Percentiles rank a stretch among this genome's conserved stretches.
Evolutionary conservation across 2,329 filamentous ascomycete genomes (phyloP).

Genomic region (Fusarium nematophilum): DNA sequence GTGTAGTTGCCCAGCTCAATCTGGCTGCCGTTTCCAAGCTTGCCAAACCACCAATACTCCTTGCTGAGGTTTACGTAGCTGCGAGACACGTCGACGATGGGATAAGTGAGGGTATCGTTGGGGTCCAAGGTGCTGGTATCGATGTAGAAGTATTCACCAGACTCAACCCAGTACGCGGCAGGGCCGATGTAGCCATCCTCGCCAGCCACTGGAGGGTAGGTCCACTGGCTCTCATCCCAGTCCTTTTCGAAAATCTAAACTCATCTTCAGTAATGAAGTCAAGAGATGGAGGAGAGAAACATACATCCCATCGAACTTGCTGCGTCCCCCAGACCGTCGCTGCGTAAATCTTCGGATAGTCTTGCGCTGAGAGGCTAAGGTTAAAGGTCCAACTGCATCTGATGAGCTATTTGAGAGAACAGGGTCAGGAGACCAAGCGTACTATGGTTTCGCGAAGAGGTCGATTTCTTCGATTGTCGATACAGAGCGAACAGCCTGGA

Average conservation of each 20-base stretch:
- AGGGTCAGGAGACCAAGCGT: neutral
- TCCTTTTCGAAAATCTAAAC: constrained; percentile 37
- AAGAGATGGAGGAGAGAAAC: neutral
- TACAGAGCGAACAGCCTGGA: neutral
- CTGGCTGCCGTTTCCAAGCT: constrained; percentile 40
- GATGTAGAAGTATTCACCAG: constrained; percentile 19
- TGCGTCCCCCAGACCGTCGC: constrained; percentile 25
- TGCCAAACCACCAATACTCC: constrained; percentile 43
- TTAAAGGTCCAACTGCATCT: constrained; percentile 73
- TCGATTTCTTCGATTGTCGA: neutral
- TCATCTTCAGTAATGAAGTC: neutral
- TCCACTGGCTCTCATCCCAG: constrained; percentile 43
- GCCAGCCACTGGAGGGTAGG: constrained; percentile 43
- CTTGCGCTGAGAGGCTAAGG: constrained; percentile 55
- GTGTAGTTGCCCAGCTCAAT: constrained; percentile 41
- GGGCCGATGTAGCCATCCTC: constrained; percentile 44
- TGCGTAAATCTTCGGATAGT: constrained; percentile 30
- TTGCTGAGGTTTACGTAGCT: constrained; percentile 19
- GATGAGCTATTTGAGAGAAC: constrained; percentile 48
- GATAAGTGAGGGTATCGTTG: constrained; percentile 38
- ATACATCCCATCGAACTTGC: constrained; percentile 30
- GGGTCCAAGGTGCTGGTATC: constrained; percentile 34
- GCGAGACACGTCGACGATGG: constrained; percentile 29
- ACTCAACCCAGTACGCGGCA: constrained; percentile 34
- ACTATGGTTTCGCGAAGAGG: constrained; percentile 47